Base-by-base conservation (phyloP, 768 basidiomycete species). In the Leccinum obscurum region DNA sequence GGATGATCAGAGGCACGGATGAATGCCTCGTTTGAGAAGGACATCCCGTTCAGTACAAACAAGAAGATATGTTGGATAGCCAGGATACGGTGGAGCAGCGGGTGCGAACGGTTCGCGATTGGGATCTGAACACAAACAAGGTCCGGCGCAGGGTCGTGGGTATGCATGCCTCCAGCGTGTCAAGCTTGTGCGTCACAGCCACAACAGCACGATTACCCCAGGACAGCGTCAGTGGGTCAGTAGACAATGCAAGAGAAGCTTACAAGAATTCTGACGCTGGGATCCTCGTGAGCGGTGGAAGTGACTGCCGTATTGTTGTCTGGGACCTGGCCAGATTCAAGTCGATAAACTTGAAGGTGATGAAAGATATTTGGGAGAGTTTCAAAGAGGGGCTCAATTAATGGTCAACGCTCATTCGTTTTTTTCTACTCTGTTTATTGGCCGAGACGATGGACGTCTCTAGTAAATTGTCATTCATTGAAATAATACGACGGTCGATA, bases 261-360 rank as follows among this genome's bases (percentile, higher is more conserved):
- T 28, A 28, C 28, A 28, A 28, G 60, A 55, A 44, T 51, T 53
- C 55, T 32, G 70, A 54, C 48, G 78, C 82, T 52, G 88, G 88
- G 11, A 79, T 83, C 50, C 76, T 93, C 50, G 89, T 86, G 30
- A 90, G 85, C 70, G 90, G 87, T 2, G 90, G 90, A 48, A 90
- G 88, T 65, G 91, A 93, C 68, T 74, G 83, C 37, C 78, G 80
- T 44, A 86, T 92, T 14, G 85, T 80, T 13, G 75, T 92, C 34
- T 92, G 90, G 90, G 81, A 89, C 68, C 70, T 92, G 58, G 78
- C 76, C 44, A 77, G 71, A 61, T 81, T 83, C 66, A 76, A 70
- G 61, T 67, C 81, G 26, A 77, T 84, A 28, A 28, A 28, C 26
- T 28, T 28, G 26, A 85, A 81, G 66, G 74, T 82, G 14, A 78